Percentiles rank a stretch among this genome's conserved stretches.
These are phyloP conservation scores for Phytomonas sp. DNA, from an alignment of 208 protist species.

Conservation along the genomic window DNA sequence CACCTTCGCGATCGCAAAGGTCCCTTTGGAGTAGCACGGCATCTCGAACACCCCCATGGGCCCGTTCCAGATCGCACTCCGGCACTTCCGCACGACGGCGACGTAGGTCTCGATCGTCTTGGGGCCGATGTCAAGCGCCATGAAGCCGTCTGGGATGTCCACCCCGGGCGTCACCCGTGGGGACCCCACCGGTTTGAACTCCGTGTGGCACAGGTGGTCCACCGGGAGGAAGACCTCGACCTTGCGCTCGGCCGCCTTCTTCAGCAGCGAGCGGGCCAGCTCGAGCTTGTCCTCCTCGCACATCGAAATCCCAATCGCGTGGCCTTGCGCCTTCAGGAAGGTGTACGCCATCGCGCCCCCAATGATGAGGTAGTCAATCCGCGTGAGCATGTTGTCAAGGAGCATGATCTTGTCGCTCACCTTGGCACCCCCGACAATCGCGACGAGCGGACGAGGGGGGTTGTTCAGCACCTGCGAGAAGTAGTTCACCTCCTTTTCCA, in stretches of 20 bases:
- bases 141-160: conserved; percentile 79
- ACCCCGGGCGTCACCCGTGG: conserved; percentile 57
- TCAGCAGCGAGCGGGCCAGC: conserved; percentile 84
- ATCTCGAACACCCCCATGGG: conserved; percentile 98
- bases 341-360: conserved; percentile 98
- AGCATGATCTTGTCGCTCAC: conserved; percentile 99
- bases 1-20: conserved; percentile 75
- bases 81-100: conserved; percentile 67
- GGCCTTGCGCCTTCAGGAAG: conserved; percentile 90
- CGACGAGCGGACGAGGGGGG: conserved; percentile 87
- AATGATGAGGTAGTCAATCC: conserved; percentile 98
- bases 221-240: conserved; percentile 96
- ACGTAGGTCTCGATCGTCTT: conserved; percentile 82
- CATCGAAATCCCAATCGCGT: conserved; percentile 92
- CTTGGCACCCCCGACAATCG: conserved; percentile 97
- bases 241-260: conserved; percentile 91
- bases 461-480: conserved; percentile 92
- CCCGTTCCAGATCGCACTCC: conserved; percentile 97
- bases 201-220: conserved; percentile 95
- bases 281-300: conserved; percentile 90
- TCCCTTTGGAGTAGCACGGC: conserved; percentile 92
- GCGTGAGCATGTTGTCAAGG: conserved; percentile 98
- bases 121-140: conserved; percentile 96
- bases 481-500: conserved; percentile 98
- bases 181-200: conserved; percentile 78